A percentile compares a stretch with the other conserved stretches of the same genome.
phyloP scores from a whole-genome alignment of 2,329 filamentous ascomycete genomes.

The Phyllosticta paracitricarpa region DNA sequence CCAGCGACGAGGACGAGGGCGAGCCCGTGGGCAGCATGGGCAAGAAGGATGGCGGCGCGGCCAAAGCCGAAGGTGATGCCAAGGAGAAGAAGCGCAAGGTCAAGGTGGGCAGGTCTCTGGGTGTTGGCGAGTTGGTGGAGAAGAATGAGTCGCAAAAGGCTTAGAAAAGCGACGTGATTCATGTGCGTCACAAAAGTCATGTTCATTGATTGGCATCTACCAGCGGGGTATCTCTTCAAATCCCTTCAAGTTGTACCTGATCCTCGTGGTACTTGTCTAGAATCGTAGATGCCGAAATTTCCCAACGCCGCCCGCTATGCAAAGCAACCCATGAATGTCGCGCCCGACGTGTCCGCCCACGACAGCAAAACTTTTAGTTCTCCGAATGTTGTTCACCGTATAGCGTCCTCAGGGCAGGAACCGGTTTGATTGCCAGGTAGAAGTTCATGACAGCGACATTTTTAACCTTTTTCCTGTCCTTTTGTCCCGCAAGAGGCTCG shows the following conservation, averaged over 20 bases:
- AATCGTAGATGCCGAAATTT: neutral
- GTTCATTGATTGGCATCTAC: neutral
- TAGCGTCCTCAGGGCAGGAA: constrained; percentile 46
- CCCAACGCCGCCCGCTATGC: neutral
- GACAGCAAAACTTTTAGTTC: neutral
- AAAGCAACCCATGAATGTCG: neutral
- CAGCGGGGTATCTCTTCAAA: neutral
- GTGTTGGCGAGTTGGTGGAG: constrained; percentile 68
- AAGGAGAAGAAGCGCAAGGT: constrained; percentile 51
- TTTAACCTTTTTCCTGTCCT: constrained; percentile 38
- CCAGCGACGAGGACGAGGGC: constrained; percentile 28
- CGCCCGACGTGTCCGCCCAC: neutral
- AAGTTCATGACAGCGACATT: constrained; percentile 48
- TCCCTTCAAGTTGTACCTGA: neutral
- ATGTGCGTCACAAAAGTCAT: neutral
- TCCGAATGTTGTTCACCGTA: constrained; percentile 22
- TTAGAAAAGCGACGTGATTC: neutral
- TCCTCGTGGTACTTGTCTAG: neutral
- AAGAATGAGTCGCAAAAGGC: constrained; percentile 43
- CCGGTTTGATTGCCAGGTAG: constrained; percentile 45
- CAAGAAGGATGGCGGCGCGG: constrained; percentile 20
- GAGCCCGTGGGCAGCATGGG: constrained; percentile 26
- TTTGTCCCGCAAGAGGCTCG: constrained; percentile 43
- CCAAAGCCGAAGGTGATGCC: constrained; percentile 33
- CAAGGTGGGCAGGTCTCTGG: constrained; percentile 69